phyloP scores from a whole-genome alignment of 2,329 filamentous ascomycete genomes.

The Aspergillus felis region DNA sequence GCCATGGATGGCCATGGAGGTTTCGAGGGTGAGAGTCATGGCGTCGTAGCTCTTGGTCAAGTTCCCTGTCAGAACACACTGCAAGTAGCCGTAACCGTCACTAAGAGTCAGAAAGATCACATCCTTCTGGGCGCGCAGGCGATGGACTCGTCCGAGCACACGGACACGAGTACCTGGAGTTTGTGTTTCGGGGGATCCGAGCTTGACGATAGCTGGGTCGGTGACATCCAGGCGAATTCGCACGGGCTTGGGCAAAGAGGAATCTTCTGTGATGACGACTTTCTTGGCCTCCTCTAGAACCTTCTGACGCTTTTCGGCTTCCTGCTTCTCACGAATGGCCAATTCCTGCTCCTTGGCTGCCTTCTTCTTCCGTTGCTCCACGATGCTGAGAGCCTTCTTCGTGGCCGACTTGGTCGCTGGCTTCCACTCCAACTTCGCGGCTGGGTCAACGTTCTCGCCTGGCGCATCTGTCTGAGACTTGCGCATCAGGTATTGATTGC shows the following conservation, averaged over 20 bases:
- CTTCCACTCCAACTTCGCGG: slow-evolving; percentile 69
- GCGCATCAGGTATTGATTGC: slow-evolving; percentile 63
- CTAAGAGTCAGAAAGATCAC: slow-evolving; percentile 81
- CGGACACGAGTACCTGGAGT: slow-evolving; percentile 68
- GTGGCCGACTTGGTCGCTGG: slow-evolving; percentile 75
- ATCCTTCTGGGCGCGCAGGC: slow-evolving; percentile 75
- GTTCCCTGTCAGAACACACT: slow-evolving; percentile 76
- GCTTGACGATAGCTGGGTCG: slow-evolving; percentile 55
- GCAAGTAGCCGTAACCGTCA: slow-evolving; percentile 79
- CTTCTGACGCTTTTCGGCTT: slow-evolving; percentile 65
- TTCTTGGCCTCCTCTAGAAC: slow-evolving; percentile 80
- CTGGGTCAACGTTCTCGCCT: slow-evolving; percentile 61
- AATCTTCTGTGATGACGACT: slow-evolving; percentile 66
- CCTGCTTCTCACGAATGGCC: slow-evolving; percentile 67
- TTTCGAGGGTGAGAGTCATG: slow-evolving; percentile 78
- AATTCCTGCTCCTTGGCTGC: slow-evolving; percentile 70
- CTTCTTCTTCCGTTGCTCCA: slow-evolving; percentile 79
- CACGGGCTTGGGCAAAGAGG: slow-evolving; percentile 66
- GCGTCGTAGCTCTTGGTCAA: slow-evolving; percentile 91
- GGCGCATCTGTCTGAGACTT: slow-evolving; percentile 61
- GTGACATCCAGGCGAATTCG: slow-evolving; percentile 73
- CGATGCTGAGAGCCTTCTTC: slow-evolving; percentile 76
- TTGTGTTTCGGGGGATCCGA: slow-evolving; percentile 54
- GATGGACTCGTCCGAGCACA: slow-evolving; percentile 78
- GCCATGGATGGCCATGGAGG: slow-evolving; percentile 78